Percentiles rank a stretch among this genome's conserved stretches.
phyloP scores from a whole-genome alignment of 2,329 filamentous ascomycete species.

The Colletotrichum sansevieriae region DNA sequence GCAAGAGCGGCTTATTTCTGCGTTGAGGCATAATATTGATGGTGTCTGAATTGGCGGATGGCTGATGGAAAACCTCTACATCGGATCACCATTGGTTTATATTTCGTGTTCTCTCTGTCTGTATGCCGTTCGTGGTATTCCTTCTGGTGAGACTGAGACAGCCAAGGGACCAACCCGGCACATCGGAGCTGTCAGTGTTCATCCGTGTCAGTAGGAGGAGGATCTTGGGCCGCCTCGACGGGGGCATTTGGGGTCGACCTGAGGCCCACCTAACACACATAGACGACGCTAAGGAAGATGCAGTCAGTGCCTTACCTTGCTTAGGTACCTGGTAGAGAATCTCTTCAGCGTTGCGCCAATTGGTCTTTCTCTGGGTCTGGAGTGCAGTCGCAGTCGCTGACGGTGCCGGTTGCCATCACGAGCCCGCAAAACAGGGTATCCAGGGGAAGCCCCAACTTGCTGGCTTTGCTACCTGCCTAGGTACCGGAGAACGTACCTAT shows the following conservation, averaged over 20 bases:
- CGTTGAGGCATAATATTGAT: not conserved
- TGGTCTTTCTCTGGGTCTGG: not conserved
- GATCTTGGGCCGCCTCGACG: constrained; percentile 15
- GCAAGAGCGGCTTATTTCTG: not conserved
- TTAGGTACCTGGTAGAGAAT: constrained; percentile 2
- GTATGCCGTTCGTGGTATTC: not conserved
- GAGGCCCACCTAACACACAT: constrained; percentile 32
- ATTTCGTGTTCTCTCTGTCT: not conserved
- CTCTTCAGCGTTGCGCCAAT: constrained; percentile 16
- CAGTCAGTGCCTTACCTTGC: not conserved
- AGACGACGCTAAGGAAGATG: constrained; percentile 30
- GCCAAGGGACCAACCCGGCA: constrained; percentile 2
- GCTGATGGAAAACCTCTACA: not conserved
- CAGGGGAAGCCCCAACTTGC: not conserved
- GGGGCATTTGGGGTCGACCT: constrained; percentile 16
- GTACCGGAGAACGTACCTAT: constrained; percentile 26
- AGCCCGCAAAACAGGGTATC: constrained; percentile 26
- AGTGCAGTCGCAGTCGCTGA: not conserved
- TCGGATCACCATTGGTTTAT: not conserved
- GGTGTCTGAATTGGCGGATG: constrained; percentile 6
- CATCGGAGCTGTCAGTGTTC: constrained; percentile 25
- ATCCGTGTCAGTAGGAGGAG: constrained; percentile 22
- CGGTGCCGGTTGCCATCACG: constrained; percentile 17
- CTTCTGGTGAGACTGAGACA: not conserved
- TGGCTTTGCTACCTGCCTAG: not conserved